These are phyloP conservation scores for Suhomyces guaymorum DNA, from an alignment of 1,139 yeast species.

Conservation along the genomic window DNA sequence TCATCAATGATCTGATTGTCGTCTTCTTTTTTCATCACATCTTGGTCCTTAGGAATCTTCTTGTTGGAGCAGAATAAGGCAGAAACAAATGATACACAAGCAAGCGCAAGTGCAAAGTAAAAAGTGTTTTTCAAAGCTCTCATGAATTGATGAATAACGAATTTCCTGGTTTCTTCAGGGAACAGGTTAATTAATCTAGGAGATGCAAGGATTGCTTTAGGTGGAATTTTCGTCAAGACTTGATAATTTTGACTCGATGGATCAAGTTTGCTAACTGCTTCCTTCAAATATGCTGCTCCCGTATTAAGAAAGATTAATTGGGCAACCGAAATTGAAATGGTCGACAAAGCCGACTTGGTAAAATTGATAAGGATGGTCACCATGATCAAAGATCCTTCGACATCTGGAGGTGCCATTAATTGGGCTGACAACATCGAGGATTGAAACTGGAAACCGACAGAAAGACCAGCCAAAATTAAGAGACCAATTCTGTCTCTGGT, in stretches of 20 bases:
- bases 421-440: slow-evolving; percentile 54
- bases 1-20: slow-evolving; percentile 2
- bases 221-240: slow-evolving; percentile 20
- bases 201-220: slow-evolving; percentile 27
- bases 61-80: slow-evolving; percentile 32
- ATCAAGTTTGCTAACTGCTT: slow-evolving; percentile 18
- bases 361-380: slow-evolving; percentile 52
- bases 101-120: slow-evolving; percentile 40
- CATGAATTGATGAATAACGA: slow-evolving; percentile 36
- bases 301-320: slow-evolving; percentile 46
- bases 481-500: slow-evolving; percentile 50
- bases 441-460: slow-evolving; percentile 57
- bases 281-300: slow-evolving; percentile 25
- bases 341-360: slow-evolving; percentile 49
- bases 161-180: slow-evolving; percentile 23
- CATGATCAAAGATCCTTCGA: slow-evolving; percentile 51
- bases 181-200: slow-evolving; percentile 31
- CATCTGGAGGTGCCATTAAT: slow-evolving; percentile 50
- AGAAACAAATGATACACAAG: slow-evolving; percentile 26
- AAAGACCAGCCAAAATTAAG: slow-evolving; percentile 54
- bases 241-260: slow-evolving; percentile 19
- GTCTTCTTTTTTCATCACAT: slow-evolving; percentile 25
- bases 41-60: slow-evolving; percentile 37
- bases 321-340: slow-evolving; percentile 47
- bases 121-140: slow-evolving; percentile 42